Conservation (phyloP, 2,329 filamentous ascomycete genomes). For the Hypoxylon sp. region DNA sequence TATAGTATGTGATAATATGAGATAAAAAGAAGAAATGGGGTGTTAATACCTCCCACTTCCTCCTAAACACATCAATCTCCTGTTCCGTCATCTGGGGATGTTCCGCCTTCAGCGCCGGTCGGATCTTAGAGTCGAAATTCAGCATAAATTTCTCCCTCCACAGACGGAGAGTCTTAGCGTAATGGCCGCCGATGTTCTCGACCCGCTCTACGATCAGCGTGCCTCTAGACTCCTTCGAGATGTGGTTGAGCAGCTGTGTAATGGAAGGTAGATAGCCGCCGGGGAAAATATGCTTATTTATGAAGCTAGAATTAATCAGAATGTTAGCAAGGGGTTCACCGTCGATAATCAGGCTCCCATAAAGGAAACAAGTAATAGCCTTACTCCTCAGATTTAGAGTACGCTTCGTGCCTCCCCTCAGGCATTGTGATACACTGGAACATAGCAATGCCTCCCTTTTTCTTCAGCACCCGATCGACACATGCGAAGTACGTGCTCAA, state of each 20-base stretch:
- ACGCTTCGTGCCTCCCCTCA: slow-evolving; percentile 75
- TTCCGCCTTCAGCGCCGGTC: slow-evolving; percentile 70
- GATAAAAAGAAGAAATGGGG: not conserved
- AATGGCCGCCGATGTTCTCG: slow-evolving; percentile 82
- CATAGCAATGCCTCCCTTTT: slow-evolving; percentile 74
- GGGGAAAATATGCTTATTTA: slow-evolving; percentile 83
- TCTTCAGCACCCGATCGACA: slow-evolving; percentile 75
- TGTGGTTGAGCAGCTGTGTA: slow-evolving; percentile 70
- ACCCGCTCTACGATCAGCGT: slow-evolving; percentile 76
- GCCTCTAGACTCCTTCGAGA: slow-evolving; percentile 72
- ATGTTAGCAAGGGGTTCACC: slow-evolving; percentile 8
- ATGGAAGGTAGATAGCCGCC: slow-evolving; percentile 78
- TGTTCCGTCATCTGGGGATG: slow-evolving; percentile 72
- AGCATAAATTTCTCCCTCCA: slow-evolving; percentile 77
- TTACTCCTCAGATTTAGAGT: slow-evolving; percentile 75
- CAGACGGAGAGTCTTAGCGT: slow-evolving; percentile 76
- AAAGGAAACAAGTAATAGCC: slow-evolving; percentile 43
- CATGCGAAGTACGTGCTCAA: slow-evolving; percentile 77
- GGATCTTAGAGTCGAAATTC: slow-evolving; percentile 73
- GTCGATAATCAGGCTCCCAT: not conserved
- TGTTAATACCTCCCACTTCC: slow-evolving; percentile 76
- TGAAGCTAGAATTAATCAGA: slow-evolving; percentile 66
- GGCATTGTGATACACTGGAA: slow-evolving; percentile 87
- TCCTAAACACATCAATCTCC: slow-evolving; percentile 76
- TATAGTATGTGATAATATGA: slow-evolving; percentile 15